phyloP scores from a whole-genome alignment of 2,329 filamentous ascomycete genomes.

The Diaporthe sp. region DNA sequence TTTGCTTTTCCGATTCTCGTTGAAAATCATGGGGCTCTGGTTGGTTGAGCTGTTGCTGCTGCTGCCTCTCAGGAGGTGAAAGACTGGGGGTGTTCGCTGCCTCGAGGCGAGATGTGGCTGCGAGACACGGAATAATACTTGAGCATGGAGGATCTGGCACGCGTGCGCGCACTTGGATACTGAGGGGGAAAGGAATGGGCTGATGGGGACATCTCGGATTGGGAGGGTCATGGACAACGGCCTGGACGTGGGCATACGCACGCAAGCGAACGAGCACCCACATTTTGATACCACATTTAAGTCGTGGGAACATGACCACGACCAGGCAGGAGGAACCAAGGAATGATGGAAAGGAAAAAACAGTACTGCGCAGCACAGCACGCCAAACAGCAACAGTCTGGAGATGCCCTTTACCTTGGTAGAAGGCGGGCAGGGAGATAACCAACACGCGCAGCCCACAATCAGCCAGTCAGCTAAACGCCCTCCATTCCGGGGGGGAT shows the following conservation, averaged over 20 bases:
- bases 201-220: not conserved
- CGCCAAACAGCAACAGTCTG: not conserved
- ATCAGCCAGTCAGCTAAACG: not conserved
- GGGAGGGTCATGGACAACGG: not conserved
- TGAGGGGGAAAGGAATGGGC: not conserved
- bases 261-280: not conserved
- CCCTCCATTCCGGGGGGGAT: too few relatives aligned
- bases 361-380: constrained; percentile 11
- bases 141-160: not conserved
- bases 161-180: constrained; percentile 26
- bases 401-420: not conserved
- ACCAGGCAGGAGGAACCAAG: not conserved
- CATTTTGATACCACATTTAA: not conserved
- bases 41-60: not conserved
- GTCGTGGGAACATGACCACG: not conserved
- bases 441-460: not conserved
- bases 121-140: not conserved
- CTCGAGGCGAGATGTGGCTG: not conserved
- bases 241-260: not conserved
- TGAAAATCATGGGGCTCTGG: not conserved
- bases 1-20: not conserved
- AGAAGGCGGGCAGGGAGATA: not conserved
- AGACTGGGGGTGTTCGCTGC: not conserved
- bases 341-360: not conserved
- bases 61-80: not conserved